phyloP scores from a whole-genome alignment of 2,329 filamentous ascomycete species.

The Penicillium psychrosexuale region DNA sequence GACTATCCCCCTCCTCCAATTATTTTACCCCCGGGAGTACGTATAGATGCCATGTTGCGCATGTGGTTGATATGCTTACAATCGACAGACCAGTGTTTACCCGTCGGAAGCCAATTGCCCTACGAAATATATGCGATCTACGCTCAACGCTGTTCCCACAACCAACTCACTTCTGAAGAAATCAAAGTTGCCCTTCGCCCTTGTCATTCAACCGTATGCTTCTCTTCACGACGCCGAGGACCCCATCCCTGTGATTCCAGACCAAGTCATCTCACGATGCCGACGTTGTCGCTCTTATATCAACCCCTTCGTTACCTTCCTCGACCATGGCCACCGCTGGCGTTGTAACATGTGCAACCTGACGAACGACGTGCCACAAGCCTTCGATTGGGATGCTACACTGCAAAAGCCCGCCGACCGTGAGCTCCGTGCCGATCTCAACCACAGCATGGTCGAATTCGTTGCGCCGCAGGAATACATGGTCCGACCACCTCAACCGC shows the following conservation, averaged over 20 bases:
- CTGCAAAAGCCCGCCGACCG: conserved; percentile 87
- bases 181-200: conserved; percentile 89
- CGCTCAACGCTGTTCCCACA: conserved; percentile 88
- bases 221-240: conserved; percentile 92
- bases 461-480: conserved; percentile 99
- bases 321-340: conserved; percentile 97
- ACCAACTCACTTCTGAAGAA: conserved; percentile 93
- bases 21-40: conserved; percentile 84
- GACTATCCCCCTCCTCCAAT: conserved; percentile 89
- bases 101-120: conserved; percentile 89
- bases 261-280: conserved; percentile 96
- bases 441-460: conserved; percentile 95
- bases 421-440: conserved; percentile 88
- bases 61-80: conserved; percentile 39
- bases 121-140: conserved; percentile 91
- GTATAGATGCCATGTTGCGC: conserved; percentile 36
- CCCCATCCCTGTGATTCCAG: conserved; percentile 83
- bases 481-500: conserved; percentile 91
- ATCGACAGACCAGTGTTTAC: conserved; percentile 73
- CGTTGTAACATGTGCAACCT: conserved; percentile 99
- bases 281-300: conserved; percentile 95
- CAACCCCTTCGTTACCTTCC: conserved; percentile 93
- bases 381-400: conserved; percentile 95
- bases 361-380: conserved; percentile 98
- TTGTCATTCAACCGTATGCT: conserved; percentile 94